Percentiles rank a stretch among this genome's conserved stretches.
These are phyloP conservation scores for Chlorophyllum brunneum DNA, from an alignment of 768 basidiomycete species.

Conservation along the genomic window DNA sequence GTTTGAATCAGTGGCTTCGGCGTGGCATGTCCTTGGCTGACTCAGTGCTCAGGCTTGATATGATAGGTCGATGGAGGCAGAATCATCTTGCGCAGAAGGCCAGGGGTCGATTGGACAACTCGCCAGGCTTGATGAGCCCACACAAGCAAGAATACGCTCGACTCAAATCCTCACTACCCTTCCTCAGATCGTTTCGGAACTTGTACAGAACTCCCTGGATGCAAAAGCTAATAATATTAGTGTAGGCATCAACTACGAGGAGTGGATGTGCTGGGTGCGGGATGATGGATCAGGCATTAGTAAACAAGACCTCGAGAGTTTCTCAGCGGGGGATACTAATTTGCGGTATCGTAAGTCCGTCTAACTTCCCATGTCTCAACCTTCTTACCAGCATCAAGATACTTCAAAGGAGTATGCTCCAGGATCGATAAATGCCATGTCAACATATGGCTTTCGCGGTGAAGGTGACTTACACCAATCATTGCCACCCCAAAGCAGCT, in stretches of 20 bases:
- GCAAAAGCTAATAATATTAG: constrained; percentile 68
- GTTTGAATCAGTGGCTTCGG: no score
- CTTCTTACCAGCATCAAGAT: constrained; percentile 33
- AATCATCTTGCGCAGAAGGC: no score
- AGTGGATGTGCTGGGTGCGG: constrained; percentile 81
- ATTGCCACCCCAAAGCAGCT: not conserved
- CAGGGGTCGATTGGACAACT: no score
- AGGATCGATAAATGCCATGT: constrained; percentile 44
- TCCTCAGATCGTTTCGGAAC: constrained; percentile 75
- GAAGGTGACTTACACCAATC: constrained; percentile 57
- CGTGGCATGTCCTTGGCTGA: no score
- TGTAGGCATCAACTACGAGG: constrained; percentile 66
- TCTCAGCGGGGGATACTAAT: constrained; percentile 48
- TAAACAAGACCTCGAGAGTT: constrained; percentile 48
- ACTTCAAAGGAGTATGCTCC: constrained; percentile 68
- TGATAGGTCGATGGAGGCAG: no score
- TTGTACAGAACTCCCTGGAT: constrained; percentile 89
- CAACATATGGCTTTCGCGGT: constrained; percentile 88
- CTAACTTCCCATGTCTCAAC: not conserved
- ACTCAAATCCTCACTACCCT: constrained; percentile 82
- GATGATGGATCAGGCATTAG: constrained; percentile 83
- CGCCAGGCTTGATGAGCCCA: constrained; percentile 52
- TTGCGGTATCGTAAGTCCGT: constrained; percentile 69
- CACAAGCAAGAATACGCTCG: constrained; percentile 72
- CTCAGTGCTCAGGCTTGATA: no score